phyloP scores from a whole-genome alignment of 345 rosid species.

The Acer campestre region DNA sequence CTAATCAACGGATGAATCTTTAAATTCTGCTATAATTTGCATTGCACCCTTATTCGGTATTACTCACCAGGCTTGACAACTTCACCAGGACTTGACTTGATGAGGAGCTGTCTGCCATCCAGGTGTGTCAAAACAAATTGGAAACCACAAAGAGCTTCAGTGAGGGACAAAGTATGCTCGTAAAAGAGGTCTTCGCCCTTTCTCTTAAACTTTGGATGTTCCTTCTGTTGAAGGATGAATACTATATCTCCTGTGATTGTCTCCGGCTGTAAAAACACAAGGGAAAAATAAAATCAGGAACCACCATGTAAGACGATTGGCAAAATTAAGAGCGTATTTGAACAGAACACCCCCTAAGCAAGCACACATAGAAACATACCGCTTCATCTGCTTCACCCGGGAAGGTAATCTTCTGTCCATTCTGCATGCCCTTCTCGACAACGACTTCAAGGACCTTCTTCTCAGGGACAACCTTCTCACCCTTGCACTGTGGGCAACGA shows the following conservation, averaged over 20 bases:
- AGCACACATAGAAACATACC: constrained; percentile 33
- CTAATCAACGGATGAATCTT: not conserved
- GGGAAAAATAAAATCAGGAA: not conserved
- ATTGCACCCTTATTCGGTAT: too few species aligned
- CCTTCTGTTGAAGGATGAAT: constrained; percentile 84
- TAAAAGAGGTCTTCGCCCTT: constrained; percentile 84
- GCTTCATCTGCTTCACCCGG: constrained; percentile 94
- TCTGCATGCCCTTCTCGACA: constrained; percentile 97
- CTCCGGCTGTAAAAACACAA: constrained; percentile 69
- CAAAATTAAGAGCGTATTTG: not conserved
- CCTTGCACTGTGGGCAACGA: constrained; percentile 82
- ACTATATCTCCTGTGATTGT: constrained; percentile 86
- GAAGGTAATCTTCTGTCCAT: constrained; percentile 84
- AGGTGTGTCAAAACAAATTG: constrained; percentile 74
- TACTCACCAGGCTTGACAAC: constrained; percentile 81
- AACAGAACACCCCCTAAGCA: not conserved
- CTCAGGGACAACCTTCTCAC: constrained; percentile 78
- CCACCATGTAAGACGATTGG: too few species aligned
- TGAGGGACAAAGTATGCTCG: constrained; percentile 75
- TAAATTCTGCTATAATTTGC: too few species aligned
- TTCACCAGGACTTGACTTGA: constrained; percentile 84
- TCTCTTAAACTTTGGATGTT: constrained; percentile 81
- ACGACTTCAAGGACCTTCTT: constrained; percentile 83
- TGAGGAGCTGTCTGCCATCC: constrained; percentile 86
- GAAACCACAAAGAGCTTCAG: constrained; percentile 94